Evolutionary conservation across 2,329 filamentous ascomycete genomes (phyloP), one percentile per base, ranked within the genome.

Genomic region (Talaromyces sp.): DNA sequence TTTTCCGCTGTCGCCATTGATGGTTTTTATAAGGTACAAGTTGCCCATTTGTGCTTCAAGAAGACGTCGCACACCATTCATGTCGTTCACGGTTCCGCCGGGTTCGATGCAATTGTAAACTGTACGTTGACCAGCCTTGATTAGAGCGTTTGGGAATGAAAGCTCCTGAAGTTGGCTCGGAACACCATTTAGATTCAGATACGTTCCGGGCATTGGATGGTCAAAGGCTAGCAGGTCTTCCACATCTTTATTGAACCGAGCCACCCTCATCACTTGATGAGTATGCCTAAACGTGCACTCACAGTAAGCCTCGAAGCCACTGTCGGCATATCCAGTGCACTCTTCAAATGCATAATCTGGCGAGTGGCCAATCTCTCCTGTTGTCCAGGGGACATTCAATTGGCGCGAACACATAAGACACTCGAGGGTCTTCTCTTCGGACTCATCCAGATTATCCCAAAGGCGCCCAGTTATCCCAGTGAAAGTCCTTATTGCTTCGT

Each of bases 181-280:
- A 40, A 77, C 72, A 0, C 89, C 89, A 0, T 76, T 71, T 0
- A 81, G 72, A 3, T 84, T 79, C 9, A 91, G 78, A 1, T 91
- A 71, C 0, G 89, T 90, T 1, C 89, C 89, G 0, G 87, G 86
- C 78, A 93, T 85, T 0, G 88, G 85, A 1, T 76, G 70, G 9
- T 78, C 67, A 2, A 78, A 64, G 3, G 73, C 62, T 0, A 85
- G 66, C 0, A 90, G 76, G 0, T 70, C 67, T 27, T 78, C 70
- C 6, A 82, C 72, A 66, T 92, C 88, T 14, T 71, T 73, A 52
- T 78, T 77, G 67, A 91, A 90, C 65, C 87, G 89, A 40, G 73
- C 78, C 4, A 87, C 81, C n/a, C 82, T 80, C 1, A 92, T 79
- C 4, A 81, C 75, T 47, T 87, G 81, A 65, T 87, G 85, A 12